A percentile compares a stretch with the other conserved stretches of the same genome.
Conservation (phyloP, 2,329 filamentous ascomycete genomes). For the Ophiostoma tasmaniense region DNA sequence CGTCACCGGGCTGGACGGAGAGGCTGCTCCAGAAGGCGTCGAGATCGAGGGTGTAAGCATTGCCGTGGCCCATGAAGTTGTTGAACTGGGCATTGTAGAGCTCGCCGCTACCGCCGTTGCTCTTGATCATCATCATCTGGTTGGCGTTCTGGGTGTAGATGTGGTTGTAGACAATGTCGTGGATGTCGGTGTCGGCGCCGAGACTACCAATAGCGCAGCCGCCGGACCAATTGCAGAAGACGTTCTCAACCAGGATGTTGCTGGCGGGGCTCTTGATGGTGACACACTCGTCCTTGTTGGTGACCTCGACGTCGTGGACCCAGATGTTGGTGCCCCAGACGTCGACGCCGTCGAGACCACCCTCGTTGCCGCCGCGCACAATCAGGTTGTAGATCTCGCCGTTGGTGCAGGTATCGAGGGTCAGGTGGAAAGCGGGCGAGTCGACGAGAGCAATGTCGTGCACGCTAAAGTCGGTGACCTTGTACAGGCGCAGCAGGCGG, state of each 20-base stretch:
- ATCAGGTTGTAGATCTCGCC: constrained; percentile 48
- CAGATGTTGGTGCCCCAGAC: constrained; percentile 47
- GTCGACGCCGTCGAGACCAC: constrained; percentile 49
- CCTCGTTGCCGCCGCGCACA: constrained; percentile 42
- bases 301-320: constrained; percentile 52
- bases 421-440: constrained; percentile 24
- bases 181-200: constrained; percentile 35
- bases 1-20: constrained; percentile 32
- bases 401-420: constrained; percentile 31
- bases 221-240: constrained; percentile 55
- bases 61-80: constrained; percentile 52
- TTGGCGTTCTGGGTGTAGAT: constrained; percentile 52
- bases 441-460: constrained; percentile 43
- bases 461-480: constrained; percentile 37
- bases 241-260: constrained; percentile 49
- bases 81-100: constrained; percentile 43
- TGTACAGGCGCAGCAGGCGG: constrained; percentile 37
- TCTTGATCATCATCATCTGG: constrained; percentile 57
- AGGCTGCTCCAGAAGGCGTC: constrained; percentile 41
- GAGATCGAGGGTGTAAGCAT: constrained; percentile 49
- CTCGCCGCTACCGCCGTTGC: constrained; percentile 46
- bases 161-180: constrained; percentile 45
- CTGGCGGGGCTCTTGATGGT: constrained; percentile 36
- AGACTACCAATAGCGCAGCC: constrained; percentile 50
- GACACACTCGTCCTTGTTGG: constrained; percentile 50